Base-by-base conservation (phyloP, 2,329 filamentous ascomycete species). In the Colletotrichum caudatum region DNA sequence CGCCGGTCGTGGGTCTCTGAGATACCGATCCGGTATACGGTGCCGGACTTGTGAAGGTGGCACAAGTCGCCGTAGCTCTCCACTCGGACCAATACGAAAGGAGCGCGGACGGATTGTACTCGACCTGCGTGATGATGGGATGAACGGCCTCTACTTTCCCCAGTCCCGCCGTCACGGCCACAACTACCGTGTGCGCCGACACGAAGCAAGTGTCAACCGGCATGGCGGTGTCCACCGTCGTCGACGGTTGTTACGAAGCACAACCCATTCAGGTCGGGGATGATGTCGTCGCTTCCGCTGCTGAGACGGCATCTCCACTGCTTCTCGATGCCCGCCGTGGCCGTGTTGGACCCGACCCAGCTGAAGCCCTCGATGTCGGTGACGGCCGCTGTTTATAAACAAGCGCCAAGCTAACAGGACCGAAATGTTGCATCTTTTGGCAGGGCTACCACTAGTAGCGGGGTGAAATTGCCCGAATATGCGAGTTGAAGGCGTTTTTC, bases 261-360 rank as follows among this genome's bases (percentile, higher is more conserved):
- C 60, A n/a, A 11, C 14, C 66, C 59, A n/a, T 56, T 48, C n/a
- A 65, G 66, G 23, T 61, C 54, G 6, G 59, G 33, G 33, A 72
- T 41, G 14, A 7, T n/a, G 6, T 57, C 4, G n/a, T 18, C 29
- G 54, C 59, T 39, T 12, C 35, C n/a, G 35, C 5, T 56, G n/a
- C 69, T 59, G 12, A 71, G 58, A 3, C 59, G 48, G 48, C 69
- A 64, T 23, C 23, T 20, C 65, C 69, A 71, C 35, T n/a, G 41
- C 37, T 71, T 71, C 48, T 44, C 61, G 23, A 69, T 44, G 26
- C 58, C 65, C 16, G 64, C 58, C 11, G 65, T 71, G 37, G 35
- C 69, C 58, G 65, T 71, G 51, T 72, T 72, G 4, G 53, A 59
- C n/a, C 65, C 65, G 37, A 46, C 18, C 65, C 64, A 71, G 46